These are phyloP conservation scores for Neonothopanus nambi DNA, from an alignment of 1,284 basidiomycete species.

Conservation along the genomic window DNA sequence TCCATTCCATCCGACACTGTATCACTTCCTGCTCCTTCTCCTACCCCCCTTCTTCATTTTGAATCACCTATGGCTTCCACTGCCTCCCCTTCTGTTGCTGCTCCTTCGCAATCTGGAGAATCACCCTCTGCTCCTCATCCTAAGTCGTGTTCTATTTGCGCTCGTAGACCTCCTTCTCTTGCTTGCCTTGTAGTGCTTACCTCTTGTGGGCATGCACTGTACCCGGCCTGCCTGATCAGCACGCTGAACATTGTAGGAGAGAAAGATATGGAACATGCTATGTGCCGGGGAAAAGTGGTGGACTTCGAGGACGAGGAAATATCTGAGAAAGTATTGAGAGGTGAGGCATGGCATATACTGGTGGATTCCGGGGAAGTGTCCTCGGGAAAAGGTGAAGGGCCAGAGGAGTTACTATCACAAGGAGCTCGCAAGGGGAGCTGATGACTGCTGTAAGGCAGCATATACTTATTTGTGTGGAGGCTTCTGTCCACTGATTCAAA, in stretches of 20 bases:
- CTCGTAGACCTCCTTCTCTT: slow-evolving; percentile 35
- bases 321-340: slow-evolving; percentile 65
- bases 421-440: slow-evolving; percentile 74
- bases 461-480: slow-evolving; percentile 27
- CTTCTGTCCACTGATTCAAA: slow-evolving; percentile 8
- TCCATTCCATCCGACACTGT: no score
- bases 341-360: slow-evolving; percentile 40
- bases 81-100: no score
- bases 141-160: slow-evolving; percentile 52
- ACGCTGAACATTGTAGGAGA: slow-evolving; percentile 83
- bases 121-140: slow-evolving; percentile 9
- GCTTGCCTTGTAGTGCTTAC: slow-evolving; percentile 61
- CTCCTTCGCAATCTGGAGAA: neutral
- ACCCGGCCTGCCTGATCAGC: slow-evolving; percentile 76
- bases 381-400: slow-evolving; percentile 74
- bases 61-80: no score
- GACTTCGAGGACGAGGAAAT: slow-evolving; percentile 62
- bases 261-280: slow-evolving; percentile 80
- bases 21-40: no score
- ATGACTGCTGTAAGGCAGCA: slow-evolving; percentile 59
- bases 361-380: slow-evolving; percentile 50
- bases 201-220: slow-evolving; percentile 73
- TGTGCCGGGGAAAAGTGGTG: slow-evolving; percentile 65
- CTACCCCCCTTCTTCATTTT: no score
- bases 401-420: slow-evolving; percentile 77